Conservation (phyloP, 768 basidiomycete genomes). For the Suillus sp. region DNA sequence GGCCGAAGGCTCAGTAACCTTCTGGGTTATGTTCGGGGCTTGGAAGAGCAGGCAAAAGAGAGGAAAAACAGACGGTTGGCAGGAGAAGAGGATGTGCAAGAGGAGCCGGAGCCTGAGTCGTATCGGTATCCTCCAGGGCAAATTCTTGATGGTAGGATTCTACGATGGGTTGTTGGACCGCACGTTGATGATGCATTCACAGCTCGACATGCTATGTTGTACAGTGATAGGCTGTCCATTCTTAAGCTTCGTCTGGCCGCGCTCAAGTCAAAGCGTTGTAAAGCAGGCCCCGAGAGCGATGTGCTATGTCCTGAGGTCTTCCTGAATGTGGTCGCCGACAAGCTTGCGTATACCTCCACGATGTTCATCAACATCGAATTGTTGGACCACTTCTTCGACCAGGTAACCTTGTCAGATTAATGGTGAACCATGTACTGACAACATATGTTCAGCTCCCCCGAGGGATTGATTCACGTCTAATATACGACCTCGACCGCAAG, state of each 20-base stretch:
- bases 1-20: conserved; percentile 73
- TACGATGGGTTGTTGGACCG: conserved; percentile 15
- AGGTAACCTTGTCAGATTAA: conserved; percentile 51
- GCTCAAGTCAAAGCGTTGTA: conserved; percentile 87
- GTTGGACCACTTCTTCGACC: conserved; percentile 98
- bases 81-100: conserved; percentile 37
- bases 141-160: conserved; percentile 79
- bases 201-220: conserved; percentile 94
- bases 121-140: conserved; percentile 93
- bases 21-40: conserved; percentile 75
- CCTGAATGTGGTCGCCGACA: conserved; percentile 95
- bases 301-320: conserved; percentile 96
- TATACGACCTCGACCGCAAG: conserved; percentile 89
- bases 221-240: conserved; percentile 76
- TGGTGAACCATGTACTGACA: conserved; percentile 3
- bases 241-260: conserved; percentile 86
- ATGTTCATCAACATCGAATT: conserved; percentile 99
- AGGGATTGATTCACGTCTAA: conserved; percentile 91
- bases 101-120: conserved; percentile 61
- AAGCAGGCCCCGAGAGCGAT: conserved; percentile 83
- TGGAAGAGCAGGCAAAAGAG: conserved; percentile 80
- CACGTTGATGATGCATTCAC: conserved; percentile 17
- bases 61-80: conserved; percentile 54
- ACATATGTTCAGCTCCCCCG: conserved; percentile 80
- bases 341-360: conserved; percentile 91